Conservation (phyloP, 345 rosid species). For the Rhodamnia rubescens region DNA sequence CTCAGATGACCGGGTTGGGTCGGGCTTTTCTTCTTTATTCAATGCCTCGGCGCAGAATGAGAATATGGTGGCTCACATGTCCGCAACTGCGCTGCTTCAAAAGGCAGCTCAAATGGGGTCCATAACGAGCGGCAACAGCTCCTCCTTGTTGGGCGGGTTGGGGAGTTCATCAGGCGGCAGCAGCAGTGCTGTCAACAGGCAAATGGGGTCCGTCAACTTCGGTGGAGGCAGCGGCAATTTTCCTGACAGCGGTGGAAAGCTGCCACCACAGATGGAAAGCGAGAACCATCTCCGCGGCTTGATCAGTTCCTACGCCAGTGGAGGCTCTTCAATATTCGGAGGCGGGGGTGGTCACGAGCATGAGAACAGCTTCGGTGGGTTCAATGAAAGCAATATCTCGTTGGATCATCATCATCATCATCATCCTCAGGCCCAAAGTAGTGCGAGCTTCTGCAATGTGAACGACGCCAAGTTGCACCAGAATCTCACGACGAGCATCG, state of each 20-base stretch:
- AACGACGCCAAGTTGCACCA: conserved; percentile 18
- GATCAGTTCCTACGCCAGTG: conserved; percentile 42
- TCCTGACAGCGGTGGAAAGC: conserved; percentile 5
- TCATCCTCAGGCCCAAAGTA: background rate
- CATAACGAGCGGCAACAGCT: conserved; percentile 29
- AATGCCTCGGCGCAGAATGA: conserved; percentile 28
- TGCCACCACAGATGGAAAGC: conserved; percentile 13
- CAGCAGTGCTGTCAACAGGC: conserved; percentile 2
- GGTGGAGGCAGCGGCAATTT: background rate
- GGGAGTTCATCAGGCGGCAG: conserved; percentile 24
- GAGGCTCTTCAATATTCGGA: conserved; percentile 18
- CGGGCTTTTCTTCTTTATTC: conserved; percentile 27
- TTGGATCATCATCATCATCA: background rate
- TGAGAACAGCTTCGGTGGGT: conserved; percentile 6
- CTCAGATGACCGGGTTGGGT: conserved; percentile 22
- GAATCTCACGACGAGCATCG: conserved; percentile 12
- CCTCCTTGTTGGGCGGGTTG: conserved; percentile 42
- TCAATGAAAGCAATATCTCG: conserved; percentile 5
- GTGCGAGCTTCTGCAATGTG: background rate
- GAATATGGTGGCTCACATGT: conserved; percentile 32
- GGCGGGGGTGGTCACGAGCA: conserved; percentile 12
- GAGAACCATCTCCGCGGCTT: conserved; percentile 48
- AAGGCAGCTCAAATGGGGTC: conserved; percentile 90
- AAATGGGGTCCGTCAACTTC: conserved; percentile 1
- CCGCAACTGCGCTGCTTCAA: conserved; percentile 80